Conservation (phyloP, 352 stramenopile species). For the Globisporangium megalacanthum region DNA sequence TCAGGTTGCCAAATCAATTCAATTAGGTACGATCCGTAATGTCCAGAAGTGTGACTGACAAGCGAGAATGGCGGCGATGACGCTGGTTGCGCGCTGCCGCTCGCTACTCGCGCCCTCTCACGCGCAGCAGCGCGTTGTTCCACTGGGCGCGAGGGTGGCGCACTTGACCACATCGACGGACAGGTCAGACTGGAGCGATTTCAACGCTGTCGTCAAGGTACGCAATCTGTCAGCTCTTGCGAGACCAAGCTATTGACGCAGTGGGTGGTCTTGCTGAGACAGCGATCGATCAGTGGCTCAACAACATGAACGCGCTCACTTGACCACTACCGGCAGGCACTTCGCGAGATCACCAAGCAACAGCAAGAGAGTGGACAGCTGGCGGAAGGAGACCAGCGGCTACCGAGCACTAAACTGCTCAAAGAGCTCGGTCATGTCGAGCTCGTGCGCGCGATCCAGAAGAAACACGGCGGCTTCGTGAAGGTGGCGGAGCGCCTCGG, state of each 20-base stretch:
- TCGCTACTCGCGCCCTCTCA: not conserved
- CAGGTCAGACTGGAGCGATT: slow-evolving; percentile 42
- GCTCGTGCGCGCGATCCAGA: slow-evolving; percentile 70
- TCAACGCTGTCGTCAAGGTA: slow-evolving; percentile 64
- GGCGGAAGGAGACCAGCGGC: slow-evolving; percentile 3
- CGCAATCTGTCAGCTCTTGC: not conserved
- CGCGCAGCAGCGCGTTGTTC: not conserved
- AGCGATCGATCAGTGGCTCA: not conserved
- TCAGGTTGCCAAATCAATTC: not conserved
- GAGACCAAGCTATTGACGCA: not conserved
- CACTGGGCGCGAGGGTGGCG: not conserved
- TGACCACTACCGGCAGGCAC: slow-evolving; percentile 24
- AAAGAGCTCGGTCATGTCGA: slow-evolving; percentile 60
- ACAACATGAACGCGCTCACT: not conserved
- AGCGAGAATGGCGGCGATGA: slow-evolving; percentile 8
- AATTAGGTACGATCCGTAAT: too few relatives aligned
- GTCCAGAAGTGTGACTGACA: not conserved
- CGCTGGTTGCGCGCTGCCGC: not conserved
- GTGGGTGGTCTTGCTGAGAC: not conserved
- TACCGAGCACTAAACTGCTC: slow-evolving; percentile 67
- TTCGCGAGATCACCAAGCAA: slow-evolving; percentile 57
- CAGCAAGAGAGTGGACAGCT: slow-evolving; percentile 15
- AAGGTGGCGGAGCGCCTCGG: slow-evolving; percentile 55
- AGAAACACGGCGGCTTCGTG: slow-evolving; percentile 77
- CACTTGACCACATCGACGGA: slow-evolving; percentile 1